Base-by-base conservation (phyloP, 2,329 filamentous ascomycete genomes). In the Shiraia bambusicola region DNA sequence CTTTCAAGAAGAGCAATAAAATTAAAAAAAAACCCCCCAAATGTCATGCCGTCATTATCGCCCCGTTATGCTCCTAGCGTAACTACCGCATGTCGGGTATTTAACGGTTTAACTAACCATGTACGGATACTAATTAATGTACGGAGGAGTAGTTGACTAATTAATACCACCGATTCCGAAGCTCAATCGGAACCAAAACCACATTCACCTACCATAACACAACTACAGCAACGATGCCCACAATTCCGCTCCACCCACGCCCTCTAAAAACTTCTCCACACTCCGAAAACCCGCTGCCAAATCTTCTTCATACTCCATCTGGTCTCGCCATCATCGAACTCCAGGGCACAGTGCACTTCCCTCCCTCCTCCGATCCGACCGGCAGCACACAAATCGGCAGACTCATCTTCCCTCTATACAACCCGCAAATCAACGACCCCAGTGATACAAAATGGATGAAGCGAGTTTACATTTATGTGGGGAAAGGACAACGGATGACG, bases 271-370 rank as follows among this genome's bases (percentile, higher is more conserved):
- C 10, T 11, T 25, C 31, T 28, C 6, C 37, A 3, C 22, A 22
- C 42, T 49, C 45, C 33, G 46, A 46, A 26, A 82, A 80, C 56
- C 83, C 87, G 3, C 80, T 97, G 4, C 93, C 93, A 1, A 69
- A 79, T n/a, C 77, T 95, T 49, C 80, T 97, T 12, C 87, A 91
- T 57, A 96, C 92, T 1, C 93, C 93, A 0, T 84, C 87, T 0
- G 93, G 93, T 36, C 80, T 96, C 28, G 92, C 92, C 13, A 77
- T 98, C 32, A 76, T 98, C 42, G 93, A 97, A 72, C 81, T 98
- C 11, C 93, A 98, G 74, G 93, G 91, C 47, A 88, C 82, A 11
- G 84, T 98, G 71, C 92, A 94, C 67, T 75, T 90, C 1, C 84
- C 88, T 6, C 72, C 37, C 52, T 34, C 61, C 4, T 47, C 69